Conservation (phyloP, 2,329 filamentous ascomycete genomes). For the Xylogone sp. region DNA sequence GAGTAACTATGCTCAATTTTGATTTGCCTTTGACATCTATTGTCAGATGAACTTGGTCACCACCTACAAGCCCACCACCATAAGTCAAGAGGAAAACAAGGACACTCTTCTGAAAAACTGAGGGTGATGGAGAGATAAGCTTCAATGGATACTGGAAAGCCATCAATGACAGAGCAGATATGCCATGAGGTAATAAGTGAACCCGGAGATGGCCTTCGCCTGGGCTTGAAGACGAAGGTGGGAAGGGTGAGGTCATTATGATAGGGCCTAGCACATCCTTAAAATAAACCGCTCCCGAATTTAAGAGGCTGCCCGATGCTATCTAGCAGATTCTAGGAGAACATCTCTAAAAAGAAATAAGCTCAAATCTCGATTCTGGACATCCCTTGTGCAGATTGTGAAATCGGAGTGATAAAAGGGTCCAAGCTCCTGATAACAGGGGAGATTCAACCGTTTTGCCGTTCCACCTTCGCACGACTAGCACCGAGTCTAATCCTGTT, state of each 20-base stretch:
- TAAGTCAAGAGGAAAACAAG: constrained; percentile 91
- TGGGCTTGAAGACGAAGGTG: constrained; percentile 66
- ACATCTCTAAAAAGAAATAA: too few species aligned
- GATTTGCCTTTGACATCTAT: constrained; percentile 62
- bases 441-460: too few species aligned
- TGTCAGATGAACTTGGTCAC: constrained; percentile 72
- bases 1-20: constrained; percentile 63
- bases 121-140: constrained; percentile 75
- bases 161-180: constrained; percentile 68
- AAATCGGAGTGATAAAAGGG: too few species aligned
- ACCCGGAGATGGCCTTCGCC: constrained; percentile 78
- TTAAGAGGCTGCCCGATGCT: too few species aligned
- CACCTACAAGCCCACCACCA: constrained; percentile 86
- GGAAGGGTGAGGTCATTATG: constrained; percentile 32
- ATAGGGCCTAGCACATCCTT: neutral
- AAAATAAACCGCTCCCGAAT: neutral
- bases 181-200: constrained; percentile 65
- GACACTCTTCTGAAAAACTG: constrained; percentile 61
- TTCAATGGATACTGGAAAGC: constrained; percentile 95
- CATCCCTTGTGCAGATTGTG: too few species aligned
- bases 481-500: neutral
- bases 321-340: too few species aligned
- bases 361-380: too few species aligned
- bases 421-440: too few species aligned
- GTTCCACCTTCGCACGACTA: too few species aligned